Evolutionary conservation across 371 early-diverging fungal species (phyloP).

Genomic region (Thermomucor indicae-seudaticae): DNA sequence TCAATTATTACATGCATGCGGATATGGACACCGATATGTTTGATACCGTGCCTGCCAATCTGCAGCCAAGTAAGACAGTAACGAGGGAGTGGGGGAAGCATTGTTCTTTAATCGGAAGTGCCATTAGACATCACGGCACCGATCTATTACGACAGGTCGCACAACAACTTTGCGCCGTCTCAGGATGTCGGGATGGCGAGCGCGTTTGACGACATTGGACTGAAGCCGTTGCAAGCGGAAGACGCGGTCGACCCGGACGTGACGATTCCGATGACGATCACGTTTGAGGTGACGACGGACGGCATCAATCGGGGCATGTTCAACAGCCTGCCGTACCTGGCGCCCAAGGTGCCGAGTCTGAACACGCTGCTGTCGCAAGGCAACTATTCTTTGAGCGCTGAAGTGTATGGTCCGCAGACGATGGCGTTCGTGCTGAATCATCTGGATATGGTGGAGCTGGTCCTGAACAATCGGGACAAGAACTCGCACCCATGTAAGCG

Average conservation of each 20-base stretch:
- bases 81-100: background rate
- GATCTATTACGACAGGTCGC: slow-evolving; percentile 41
- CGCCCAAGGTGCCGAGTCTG: slow-evolving; percentile 61
- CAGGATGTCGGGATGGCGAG: slow-evolving; percentile 19
- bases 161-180: slow-evolving; percentile 26
- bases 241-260: slow-evolving; percentile 35
- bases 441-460: slow-evolving; percentile 35
- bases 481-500: slow-evolving; percentile 59
- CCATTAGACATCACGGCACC: slow-evolving; percentile 40
- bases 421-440: slow-evolving; percentile 48
- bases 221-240: slow-evolving; percentile 33
- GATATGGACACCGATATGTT: slow-evolving; percentile 74
- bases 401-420: slow-evolving; percentile 60
- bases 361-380: slow-evolving; percentile 60
- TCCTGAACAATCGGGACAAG: slow-evolving; percentile 62
- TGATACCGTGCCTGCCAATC: slow-evolving; percentile 49
- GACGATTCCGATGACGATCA: slow-evolving; percentile 46
- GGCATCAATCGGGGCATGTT: slow-evolving; percentile 74
- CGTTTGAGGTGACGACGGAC: slow-evolving; percentile 59
- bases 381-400: slow-evolving; percentile 29
- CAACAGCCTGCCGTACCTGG: slow-evolving; percentile 63
- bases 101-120: slow-evolving; percentile 10
- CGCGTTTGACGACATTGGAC: slow-evolving; percentile 43
- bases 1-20: slow-evolving; percentile 66
- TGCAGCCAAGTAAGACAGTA: slow-evolving; percentile 33